phyloP scores from a whole-genome alignment of 768 basidiomycete species.

The Austroboletus eburneus region DNA sequence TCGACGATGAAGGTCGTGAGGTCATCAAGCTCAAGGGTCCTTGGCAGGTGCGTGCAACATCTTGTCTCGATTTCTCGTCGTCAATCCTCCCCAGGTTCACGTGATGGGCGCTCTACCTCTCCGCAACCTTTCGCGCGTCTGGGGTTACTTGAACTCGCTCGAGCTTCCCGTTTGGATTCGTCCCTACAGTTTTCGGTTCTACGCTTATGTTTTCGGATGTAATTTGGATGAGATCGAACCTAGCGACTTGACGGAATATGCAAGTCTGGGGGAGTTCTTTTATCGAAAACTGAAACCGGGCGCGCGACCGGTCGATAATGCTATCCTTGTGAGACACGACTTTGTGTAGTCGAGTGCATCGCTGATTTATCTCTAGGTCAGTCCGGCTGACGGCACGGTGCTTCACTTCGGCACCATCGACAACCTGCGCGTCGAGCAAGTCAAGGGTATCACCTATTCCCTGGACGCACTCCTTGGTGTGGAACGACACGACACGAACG shows the following conservation, averaged over 20 bases:
- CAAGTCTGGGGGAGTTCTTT: slow-evolving; percentile 93
- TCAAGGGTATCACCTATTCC: slow-evolving; percentile 97
- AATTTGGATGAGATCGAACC: slow-evolving; percentile 89
- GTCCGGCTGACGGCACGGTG: slow-evolving; percentile 91
- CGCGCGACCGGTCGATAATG: slow-evolving; percentile 71
- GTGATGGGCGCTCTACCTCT: slow-evolving; percentile 93
- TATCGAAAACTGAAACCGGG: slow-evolving; percentile 84
- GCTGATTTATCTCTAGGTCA: slow-evolving; percentile 52
- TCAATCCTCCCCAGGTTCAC: slow-evolving; percentile 61
- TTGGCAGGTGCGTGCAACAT: slow-evolving; percentile 67
- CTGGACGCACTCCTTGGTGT: slow-evolving; percentile 89
- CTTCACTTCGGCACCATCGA: slow-evolving; percentile 88
- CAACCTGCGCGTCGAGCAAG: slow-evolving; percentile 82
- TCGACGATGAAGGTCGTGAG: slow-evolving; percentile 82
- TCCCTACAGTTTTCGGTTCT: slow-evolving; percentile 84
- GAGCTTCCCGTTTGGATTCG: slow-evolving; percentile 94
- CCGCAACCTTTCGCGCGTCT: slow-evolving; percentile 91
- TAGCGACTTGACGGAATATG: slow-evolving; percentile 72
- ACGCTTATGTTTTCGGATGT: slow-evolving; percentile 87
- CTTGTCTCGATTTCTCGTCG: background rate
- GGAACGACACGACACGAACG: slow-evolving; percentile 43
- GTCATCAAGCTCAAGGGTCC: slow-evolving; percentile 81
- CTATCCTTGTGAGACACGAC: slow-evolving; percentile 55
- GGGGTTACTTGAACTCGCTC: slow-evolving; percentile 94
- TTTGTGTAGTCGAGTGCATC: background rate